Base-by-base conservation (phyloP, 257 asterid genomes). In the Scutellaria baicalensis region DNA sequence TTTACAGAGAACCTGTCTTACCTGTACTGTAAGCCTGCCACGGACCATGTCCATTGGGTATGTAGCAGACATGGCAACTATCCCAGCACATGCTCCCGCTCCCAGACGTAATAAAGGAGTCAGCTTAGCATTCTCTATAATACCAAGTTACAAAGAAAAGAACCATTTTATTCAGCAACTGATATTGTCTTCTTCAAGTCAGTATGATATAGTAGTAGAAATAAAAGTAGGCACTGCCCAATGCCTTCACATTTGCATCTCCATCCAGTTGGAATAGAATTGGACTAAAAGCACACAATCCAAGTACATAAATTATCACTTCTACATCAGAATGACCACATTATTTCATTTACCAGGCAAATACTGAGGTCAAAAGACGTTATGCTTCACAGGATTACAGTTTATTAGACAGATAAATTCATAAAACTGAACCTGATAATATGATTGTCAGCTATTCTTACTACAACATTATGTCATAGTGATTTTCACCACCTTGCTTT, bases 31-130 rank as follows among this genome's bases (percentile, higher is more conserved):
- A 70, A 93, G 62, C 78, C 98, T 85, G 73, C 98, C 98, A 39
- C 98, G 89, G 66, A 93, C 98, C 98, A 93, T 91, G 86, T 93
- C 98, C 96, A 93, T 84, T 33, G 98, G 98, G 84, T 93, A 93
- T 52, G 98, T 93, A 51, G 98, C 98, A 68, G 98, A 93, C 98
- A 91, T 93, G 83, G 97, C 98, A 78, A 93, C 84, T 77, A 93
- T 93, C 71, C 97, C 98, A 80, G 98, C 98, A 86, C 96, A 88
- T 71, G 98, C 98, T 77, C 98, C 98, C 57, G 98, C 98, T 61
- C 94, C 98, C 79, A 93, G 85, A 63, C 98, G 95, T 71, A 93
- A 63, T 70, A 90, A 70, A 78, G 98, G 97, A 81, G 94, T 89
- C 71, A 84, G 86, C 79, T 86, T 85, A 72, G 98, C 97, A 64